Percentiles rank a stretch among this genome's conserved stretches.
Evolutionary conservation across 441 rosid species (phyloP).

Genomic region (Erysimum pusillum): DNA sequence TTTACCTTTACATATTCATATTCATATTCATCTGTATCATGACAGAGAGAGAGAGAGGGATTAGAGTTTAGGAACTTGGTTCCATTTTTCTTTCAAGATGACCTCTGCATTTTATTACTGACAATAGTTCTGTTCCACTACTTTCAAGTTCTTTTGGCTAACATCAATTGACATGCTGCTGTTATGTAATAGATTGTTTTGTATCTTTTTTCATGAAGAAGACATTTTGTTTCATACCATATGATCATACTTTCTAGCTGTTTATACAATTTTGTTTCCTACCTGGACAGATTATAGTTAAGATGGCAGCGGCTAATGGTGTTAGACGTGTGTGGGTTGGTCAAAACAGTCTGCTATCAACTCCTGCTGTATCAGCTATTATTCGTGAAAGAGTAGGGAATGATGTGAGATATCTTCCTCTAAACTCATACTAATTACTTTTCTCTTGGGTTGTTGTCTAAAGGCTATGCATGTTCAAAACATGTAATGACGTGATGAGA

Average conservation of each 20-base stretch:
- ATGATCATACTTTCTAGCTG: constrained; percentile 5
- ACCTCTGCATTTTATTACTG: not conserved
- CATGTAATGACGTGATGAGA: constrained; percentile 25
- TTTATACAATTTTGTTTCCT: constrained; percentile 20
- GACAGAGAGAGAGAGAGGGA: not conserved
- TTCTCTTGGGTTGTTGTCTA: constrained; percentile 15
- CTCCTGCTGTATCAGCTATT: constrained; percentile 98
- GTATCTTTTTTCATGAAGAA: not conserved
- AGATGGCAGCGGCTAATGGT: constrained; percentile 98
- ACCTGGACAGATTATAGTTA: constrained; percentile 73
- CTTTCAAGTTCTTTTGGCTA: not conserved
- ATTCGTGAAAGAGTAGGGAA: constrained; percentile 90
- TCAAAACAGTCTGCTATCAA: constrained; percentile 90
- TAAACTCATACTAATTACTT: not conserved
- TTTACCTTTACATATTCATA: not conserved
- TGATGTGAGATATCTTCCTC: constrained; percentile 73
- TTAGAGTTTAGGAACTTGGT: not conserved
- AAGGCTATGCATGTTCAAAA: constrained; percentile 1
- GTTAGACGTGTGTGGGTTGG: constrained; percentile 96
- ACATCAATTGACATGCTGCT: constrained; percentile 1
- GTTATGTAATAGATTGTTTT: not conserved
- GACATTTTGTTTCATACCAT: not conserved
- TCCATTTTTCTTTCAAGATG: constrained; percentile 20
- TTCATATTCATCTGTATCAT: not conserved
- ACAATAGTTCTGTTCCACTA: not conserved